Evolutionary conservation across 257 asterid genomes (phyloP).

Genomic region (Agastache rugosa): DNA sequence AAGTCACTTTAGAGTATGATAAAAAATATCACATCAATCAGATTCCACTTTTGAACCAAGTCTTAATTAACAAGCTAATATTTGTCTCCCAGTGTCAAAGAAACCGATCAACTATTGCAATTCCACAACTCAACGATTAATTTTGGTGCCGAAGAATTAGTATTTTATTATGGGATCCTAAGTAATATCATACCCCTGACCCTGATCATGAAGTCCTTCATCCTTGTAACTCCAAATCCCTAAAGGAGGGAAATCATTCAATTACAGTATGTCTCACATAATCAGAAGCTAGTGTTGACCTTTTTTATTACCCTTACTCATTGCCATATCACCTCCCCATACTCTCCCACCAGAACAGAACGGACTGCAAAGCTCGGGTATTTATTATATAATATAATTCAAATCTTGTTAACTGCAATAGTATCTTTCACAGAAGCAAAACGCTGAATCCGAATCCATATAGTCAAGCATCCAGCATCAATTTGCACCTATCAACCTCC

Average conservation of each 20-base stretch:
- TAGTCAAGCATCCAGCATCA: conserved; percentile 4
- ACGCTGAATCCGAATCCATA: conserved; percentile 26
- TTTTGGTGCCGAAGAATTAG: neutral
- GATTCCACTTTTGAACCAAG: neutral
- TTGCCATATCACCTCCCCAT: conserved; percentile 18
- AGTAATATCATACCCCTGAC: conserved; percentile 11
- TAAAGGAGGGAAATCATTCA: conserved; percentile 7
- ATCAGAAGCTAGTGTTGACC: conserved; percentile 10
- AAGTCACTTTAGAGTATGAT: neutral
- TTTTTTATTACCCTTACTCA: neutral
- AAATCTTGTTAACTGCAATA: conserved; percentile 21
- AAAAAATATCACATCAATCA: conserved; percentile 2
- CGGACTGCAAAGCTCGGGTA: neutral
- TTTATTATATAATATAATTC: conserved; percentile 5
- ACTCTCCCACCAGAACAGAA: neutral
- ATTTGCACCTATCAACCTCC: conserved; percentile 3
- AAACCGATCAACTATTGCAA: neutral
- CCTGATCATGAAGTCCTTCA: conserved; percentile 6
- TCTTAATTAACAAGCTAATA: neutral
- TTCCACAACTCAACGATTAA: neutral
- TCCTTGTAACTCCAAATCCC: conserved; percentile 16
- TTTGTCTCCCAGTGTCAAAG: neutral
- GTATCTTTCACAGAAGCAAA: neutral
- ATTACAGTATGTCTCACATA: neutral
- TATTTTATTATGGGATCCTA: conserved; percentile 2